phyloP scores from a whole-genome alignment of 2,329 filamentous ascomycete genomes.

The Aspergillus candidus region DNA sequence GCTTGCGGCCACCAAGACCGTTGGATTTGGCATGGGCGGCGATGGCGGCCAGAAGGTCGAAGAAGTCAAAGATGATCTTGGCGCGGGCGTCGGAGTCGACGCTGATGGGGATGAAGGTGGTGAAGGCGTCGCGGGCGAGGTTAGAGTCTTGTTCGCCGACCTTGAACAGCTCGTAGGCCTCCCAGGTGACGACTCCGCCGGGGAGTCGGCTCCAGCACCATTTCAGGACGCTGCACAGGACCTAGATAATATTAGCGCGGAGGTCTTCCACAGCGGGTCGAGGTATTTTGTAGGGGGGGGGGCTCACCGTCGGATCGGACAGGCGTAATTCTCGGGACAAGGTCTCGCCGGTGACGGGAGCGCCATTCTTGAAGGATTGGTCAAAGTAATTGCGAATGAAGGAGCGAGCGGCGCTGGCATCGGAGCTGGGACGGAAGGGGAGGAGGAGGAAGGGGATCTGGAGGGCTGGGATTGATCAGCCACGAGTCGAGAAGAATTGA shows the following conservation, averaged over 20 bases:
- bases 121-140: constrained; percentile 86
- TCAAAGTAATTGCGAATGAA: constrained; percentile 93
- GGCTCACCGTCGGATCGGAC: constrained; percentile 81
- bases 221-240: constrained; percentile 87
- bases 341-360: constrained; percentile 57
- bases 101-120: constrained; percentile 91
- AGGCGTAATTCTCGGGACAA: constrained; percentile 83
- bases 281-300: background rate
- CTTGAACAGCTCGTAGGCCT: constrained; percentile 92
- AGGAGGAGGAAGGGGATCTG: constrained; percentile 88
- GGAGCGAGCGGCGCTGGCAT: constrained; percentile 83
- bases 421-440: constrained; percentile 87
- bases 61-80: constrained; percentile 92
- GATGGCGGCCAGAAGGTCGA: constrained; percentile 83
- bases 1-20: constrained; percentile 84
- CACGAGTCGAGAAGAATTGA: constrained; percentile 10
- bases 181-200: constrained; percentile 91
- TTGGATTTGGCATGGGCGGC: constrained; percentile 91
- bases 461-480: constrained; percentile 56
- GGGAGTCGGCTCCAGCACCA: constrained; percentile 96
- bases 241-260: constrained; percentile 46
- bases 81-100: constrained; percentile 80
- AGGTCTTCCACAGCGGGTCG: constrained; percentile 2
- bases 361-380: constrained; percentile 54
- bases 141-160: constrained; percentile 91